Conservation (phyloP, 1,284 basidiomycete species). For the Ustilago sp. region DNA sequence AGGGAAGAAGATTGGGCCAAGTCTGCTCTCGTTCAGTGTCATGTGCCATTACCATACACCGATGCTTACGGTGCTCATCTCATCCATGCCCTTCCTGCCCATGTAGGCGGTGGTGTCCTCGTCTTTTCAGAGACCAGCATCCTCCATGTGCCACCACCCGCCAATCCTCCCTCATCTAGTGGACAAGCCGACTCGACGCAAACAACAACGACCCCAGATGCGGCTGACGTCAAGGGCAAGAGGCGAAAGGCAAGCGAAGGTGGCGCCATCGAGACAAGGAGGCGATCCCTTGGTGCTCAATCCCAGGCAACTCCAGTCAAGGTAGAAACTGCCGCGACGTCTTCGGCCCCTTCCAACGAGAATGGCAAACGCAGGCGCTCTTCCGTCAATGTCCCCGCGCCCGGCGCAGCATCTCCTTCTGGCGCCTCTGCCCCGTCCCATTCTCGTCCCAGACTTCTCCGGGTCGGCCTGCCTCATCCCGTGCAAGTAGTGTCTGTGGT, state of each 20-base stretch:
- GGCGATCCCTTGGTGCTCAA: slow-evolving; percentile 20
- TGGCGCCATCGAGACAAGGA: slow-evolving; percentile 21
- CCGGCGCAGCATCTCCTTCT: slow-evolving; percentile 15
- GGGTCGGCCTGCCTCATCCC: slow-evolving; percentile 42
- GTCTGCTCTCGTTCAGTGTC: slow-evolving; percentile 50
- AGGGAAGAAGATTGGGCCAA: slow-evolving; percentile 54
- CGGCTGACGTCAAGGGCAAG: slow-evolving; percentile 41
- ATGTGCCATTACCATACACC: slow-evolving; percentile 60
- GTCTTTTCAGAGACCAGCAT: slow-evolving; percentile 62
- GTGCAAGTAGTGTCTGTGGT: slow-evolving; percentile 54
- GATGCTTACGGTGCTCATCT: slow-evolving; percentile 63
- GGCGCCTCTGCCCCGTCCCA: slow-evolving; percentile 6
- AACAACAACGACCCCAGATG: slow-evolving; percentile 3
- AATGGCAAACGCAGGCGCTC: slow-evolving; percentile 57
- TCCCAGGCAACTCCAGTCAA: slow-evolving; percentile 7
- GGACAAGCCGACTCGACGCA: not conserved
- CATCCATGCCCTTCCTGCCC: slow-evolving; percentile 53
- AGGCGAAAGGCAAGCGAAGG: slow-evolving; percentile 54
- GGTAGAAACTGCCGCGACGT: not conserved
- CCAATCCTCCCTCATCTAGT: slow-evolving; percentile 6
- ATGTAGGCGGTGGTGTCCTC: slow-evolving; percentile 62
- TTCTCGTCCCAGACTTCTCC: slow-evolving; percentile 36
- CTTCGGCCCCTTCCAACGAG: slow-evolving; percentile 41
- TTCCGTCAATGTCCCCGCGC: slow-evolving; percentile 27
- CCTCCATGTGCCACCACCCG: slow-evolving; percentile 58